Conservation (phyloP, 345 rosid genomes). For the Lumnitzera littorea region DNA sequence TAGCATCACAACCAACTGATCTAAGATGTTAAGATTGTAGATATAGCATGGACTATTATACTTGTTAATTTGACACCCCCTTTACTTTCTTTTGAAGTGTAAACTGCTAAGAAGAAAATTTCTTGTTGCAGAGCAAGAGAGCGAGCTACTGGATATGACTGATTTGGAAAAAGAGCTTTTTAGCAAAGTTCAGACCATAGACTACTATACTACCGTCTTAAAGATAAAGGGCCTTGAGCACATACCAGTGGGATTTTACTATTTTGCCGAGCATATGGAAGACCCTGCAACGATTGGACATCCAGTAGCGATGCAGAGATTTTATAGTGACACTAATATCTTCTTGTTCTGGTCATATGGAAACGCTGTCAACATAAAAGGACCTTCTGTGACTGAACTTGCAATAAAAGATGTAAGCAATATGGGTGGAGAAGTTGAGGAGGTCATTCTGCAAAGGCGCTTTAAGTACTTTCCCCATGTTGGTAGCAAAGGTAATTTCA, state of each 20-base stretch:
- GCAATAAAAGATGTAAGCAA: constrained; percentile 27
- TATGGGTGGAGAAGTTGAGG: constrained; percentile 46
- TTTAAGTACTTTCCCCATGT: constrained; percentile 69
- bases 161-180: constrained; percentile 48
- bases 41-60: no score
- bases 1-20: no score
- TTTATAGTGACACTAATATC: constrained; percentile 46
- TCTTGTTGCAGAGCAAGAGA: constrained; percentile 34
- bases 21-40: no score
- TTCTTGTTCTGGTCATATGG: constrained; percentile 74
- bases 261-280: constrained; percentile 58
- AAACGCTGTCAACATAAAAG: constrained; percentile 32
- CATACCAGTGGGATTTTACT: constrained; percentile 53
- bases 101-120: constrained; percentile 2
- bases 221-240: constrained; percentile 51
- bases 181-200: constrained; percentile 51
- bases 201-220: constrained; percentile 57
- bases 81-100: not conserved
- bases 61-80: no score
- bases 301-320: constrained; percentile 72
- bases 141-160: constrained; percentile 33
- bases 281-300: constrained; percentile 57
- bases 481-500: constrained; percentile 40
- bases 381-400: constrained; percentile 31
- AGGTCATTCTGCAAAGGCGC: constrained; percentile 41